These are phyloP conservation scores for Cyberlindnera maritima DNA, from an alignment of 805 yeast genomes.

Conservation along the genomic window DNA sequence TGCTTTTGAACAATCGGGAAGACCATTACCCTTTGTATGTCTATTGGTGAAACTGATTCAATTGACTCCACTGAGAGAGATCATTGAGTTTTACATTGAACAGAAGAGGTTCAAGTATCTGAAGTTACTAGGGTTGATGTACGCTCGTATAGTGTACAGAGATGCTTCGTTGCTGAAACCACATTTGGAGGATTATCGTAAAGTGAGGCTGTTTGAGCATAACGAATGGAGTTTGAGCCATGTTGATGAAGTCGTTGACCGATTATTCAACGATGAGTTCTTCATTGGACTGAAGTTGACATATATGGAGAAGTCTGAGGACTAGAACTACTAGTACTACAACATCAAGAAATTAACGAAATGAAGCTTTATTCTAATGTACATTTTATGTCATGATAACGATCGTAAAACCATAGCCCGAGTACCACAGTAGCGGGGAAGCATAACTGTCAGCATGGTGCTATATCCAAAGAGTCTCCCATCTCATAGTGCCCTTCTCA, in stretches of 20 bases:
- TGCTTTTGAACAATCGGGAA: conserved; percentile 50
- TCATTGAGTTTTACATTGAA: conserved; percentile 48
- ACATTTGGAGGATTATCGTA: conserved; percentile 62
- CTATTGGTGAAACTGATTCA: conserved; percentile 75
- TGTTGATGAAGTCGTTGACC: conserved; percentile 77
- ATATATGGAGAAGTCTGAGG: conserved; percentile 34
- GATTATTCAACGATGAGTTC: conserved; percentile 50
- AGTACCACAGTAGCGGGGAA: too few species aligned
- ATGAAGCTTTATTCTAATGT: conserved; percentile 9
- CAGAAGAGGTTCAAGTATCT: conserved; percentile 78
- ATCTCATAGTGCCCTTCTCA: conserved; percentile 32
- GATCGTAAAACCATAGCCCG: conserved; percentile 9
- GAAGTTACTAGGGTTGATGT: conserved; percentile 66
- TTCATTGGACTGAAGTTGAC: conserved; percentile 78
- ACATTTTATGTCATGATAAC: conserved; percentile 11
- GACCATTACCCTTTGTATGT: conserved; percentile 75
- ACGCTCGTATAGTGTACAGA: conserved; percentile 41
- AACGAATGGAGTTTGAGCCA: conserved; percentile 42
- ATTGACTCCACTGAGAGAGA: conserved; percentile 61
- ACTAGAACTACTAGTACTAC: conserved; percentile 7
- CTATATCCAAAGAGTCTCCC: too few species aligned
- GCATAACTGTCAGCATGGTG: too few species aligned
- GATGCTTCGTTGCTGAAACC: conserved; percentile 43
- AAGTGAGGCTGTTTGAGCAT: conserved; percentile 48
- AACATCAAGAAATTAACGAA: too few species aligned